A percentile compares a stretch with the other conserved stretches of the same genome.
Conservation (phyloP, 495 filamentous ascomycete species). For the Choiromyces venosus region DNA sequence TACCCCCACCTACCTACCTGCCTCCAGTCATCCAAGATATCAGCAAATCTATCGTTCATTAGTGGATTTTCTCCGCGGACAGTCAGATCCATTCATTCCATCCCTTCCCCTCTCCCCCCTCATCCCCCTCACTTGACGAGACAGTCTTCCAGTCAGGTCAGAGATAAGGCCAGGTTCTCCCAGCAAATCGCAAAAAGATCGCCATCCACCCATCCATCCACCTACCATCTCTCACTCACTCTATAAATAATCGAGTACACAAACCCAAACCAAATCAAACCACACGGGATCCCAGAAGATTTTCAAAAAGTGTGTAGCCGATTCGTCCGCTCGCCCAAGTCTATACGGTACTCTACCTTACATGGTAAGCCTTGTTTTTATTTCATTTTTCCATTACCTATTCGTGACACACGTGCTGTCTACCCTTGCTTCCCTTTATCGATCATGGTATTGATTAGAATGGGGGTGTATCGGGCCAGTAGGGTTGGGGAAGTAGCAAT, state of each 20-base stretch:
- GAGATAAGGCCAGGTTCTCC: not conserved
- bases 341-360: not conserved
- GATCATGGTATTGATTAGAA: not conserved
- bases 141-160: not conserved
- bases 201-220: not conserved
- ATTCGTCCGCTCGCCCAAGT: not conserved
- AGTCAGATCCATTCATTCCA: not conserved
- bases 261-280: not conserved
- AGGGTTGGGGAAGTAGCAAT: not conserved
- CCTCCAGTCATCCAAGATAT: not conserved
- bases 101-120: not conserved
- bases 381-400: not conserved
- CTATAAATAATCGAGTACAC: not conserved
- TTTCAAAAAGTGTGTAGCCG: not conserved
- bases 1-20: not conserved
- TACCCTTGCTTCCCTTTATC: not conserved
- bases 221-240: not conserved
- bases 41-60: not conserved
- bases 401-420: not conserved
- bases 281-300: not conserved
- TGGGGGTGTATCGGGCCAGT: not conserved
- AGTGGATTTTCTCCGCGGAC: not conserved
- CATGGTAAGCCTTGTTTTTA: not conserved
- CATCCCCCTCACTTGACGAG: not conserved
- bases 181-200: not conserved